A percentile compares a stretch with the other conserved stretches of the same genome.
These are phyloP conservation scores for Cladorrhinum sp. DNA, from an alignment of 2,329 filamentous ascomycete genomes.

Conservation along the genomic window DNA sequence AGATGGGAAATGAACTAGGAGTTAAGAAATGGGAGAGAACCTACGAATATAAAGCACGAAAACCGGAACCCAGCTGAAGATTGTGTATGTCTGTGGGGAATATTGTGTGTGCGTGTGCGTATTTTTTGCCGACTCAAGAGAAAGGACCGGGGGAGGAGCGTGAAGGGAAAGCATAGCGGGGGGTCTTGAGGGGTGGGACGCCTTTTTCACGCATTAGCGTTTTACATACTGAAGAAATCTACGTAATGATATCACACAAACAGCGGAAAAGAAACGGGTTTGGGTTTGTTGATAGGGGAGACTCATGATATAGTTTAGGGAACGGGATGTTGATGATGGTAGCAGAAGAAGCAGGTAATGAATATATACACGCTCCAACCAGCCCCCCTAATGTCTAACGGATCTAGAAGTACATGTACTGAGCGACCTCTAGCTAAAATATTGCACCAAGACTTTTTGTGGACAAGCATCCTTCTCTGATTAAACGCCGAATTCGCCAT, in stretches of 20 bases:
- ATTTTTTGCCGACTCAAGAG: neutral
- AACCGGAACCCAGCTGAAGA: neutral
- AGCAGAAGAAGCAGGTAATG: neutral
- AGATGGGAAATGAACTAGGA: neutral
- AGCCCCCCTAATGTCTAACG: neutral
- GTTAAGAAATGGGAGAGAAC: neutral
- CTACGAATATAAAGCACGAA: neutral
- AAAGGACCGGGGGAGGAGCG: constrained; percentile 15
- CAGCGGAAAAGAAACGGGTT: neutral
- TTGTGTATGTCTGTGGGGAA: neutral
- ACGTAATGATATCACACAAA: constrained; percentile 22
- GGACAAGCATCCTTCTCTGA: constrained; percentile 1
- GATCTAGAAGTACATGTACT: neutral
- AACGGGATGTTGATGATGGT: neutral
- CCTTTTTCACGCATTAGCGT: constrained; percentile 24
- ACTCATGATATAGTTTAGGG: neutral
- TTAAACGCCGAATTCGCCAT: constrained; percentile 15
- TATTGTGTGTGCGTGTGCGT: neutral
- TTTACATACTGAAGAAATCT: constrained; percentile 16
- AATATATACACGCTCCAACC: neutral
- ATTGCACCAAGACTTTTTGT: neutral
- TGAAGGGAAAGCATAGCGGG: constrained; percentile 10
- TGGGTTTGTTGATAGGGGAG: neutral
- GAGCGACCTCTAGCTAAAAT: neutral
- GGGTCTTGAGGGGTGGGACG: neutral